Evolutionary conservation across 23 red algal genomes (phyloP).

Genomic region (Chondrus crispus): DNA sequence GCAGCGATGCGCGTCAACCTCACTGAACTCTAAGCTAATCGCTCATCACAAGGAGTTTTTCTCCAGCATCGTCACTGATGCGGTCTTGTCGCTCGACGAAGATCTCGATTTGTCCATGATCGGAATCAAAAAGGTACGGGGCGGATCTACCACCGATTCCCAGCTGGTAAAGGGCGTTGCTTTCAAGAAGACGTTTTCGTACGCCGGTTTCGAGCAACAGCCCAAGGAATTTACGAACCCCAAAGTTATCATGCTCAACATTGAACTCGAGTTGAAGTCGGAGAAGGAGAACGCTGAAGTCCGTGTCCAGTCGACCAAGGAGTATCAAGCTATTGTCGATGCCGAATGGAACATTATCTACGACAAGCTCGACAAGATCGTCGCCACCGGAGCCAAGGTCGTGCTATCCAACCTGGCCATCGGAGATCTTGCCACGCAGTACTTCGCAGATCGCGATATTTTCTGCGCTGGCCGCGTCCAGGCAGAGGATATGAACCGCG

Average conservation of each 20-base stretch:
- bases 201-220: slow-evolving; percentile 99
- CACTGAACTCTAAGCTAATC: slow-evolving; percentile 94
- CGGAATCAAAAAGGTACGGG: slow-evolving; percentile 94
- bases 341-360: slow-evolving; percentile 99
- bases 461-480: slow-evolving; percentile 96
- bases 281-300: slow-evolving; percentile 99
- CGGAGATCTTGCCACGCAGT: slow-evolving; percentile 98
- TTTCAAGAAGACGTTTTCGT: slow-evolving; percentile 99
- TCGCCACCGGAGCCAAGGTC: slow-evolving; percentile 86
- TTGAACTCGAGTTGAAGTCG: slow-evolving; percentile 96
- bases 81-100: slow-evolving; percentile 87
- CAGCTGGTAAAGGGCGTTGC: slow-evolving; percentile 88
- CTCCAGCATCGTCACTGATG: slow-evolving; percentile 90
- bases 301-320: slow-evolving; percentile 77
- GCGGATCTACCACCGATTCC: slow-evolving; percentile 80
- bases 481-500: slow-evolving; percentile 84
- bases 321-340: slow-evolving; percentile 97
- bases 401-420: slow-evolving; percentile 93
- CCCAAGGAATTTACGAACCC: slow-evolving; percentile 93
- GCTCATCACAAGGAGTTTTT: slow-evolving; percentile 91
- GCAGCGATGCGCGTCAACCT: slow-evolving; percentile 80
- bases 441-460: slow-evolving; percentile 97
- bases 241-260: slow-evolving; percentile 91
- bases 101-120: slow-evolving; percentile 91
- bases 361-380: slow-evolving; percentile 89